Evolutionary conservation across 163 green algal genomes (phyloP), one percentile per base, ranked within the genome.

Genomic region (Chloromonas sp.): DNA sequence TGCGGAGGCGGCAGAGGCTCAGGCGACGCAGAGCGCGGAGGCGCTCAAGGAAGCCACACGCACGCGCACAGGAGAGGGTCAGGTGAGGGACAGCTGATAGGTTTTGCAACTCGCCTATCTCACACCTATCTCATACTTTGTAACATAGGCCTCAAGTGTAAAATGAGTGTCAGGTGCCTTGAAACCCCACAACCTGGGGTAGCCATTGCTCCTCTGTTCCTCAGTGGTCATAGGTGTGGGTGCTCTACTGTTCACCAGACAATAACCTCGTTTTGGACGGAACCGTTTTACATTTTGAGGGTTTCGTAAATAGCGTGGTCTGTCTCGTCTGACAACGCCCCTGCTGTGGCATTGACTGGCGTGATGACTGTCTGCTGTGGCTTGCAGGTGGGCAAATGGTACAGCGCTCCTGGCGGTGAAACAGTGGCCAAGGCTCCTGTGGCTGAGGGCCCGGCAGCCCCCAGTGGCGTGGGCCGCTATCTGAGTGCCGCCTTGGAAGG

Each of bases 1-100:
- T 66, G 92, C 94, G 76, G 91, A 98, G 87, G 87, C 89, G 74
- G 85, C 86, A 78, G 85, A 89, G 66, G 90, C 90, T 2, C 85
- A 92, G 81, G 88, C 87, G 13, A 89, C 59, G 3, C 85, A 77
- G 82, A 93, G 89, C 86, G 90, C 78, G 82, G 62, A 80, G 85
- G 86, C 81, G 2, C 36, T 14, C 13, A 81, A 86, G 59, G 76
- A 79, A 3, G 83, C 85, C 57, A 84, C 61, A 71, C 84, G 81
- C 15, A 79, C 66, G 5, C 14, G 71, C 66, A 84, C 82, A 81
- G 83, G 81, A 1, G 11, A 61, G 15, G 3, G 5, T 3, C 0
- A 1, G 62, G 77, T 60, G n/a, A 86, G 61, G 74, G 3, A 3
- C 15, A 84, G 60, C 66, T 79, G 15, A 81, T 59, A 79, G 82